Evolutionary conservation across 305 asterid species (phyloP).

Genomic region (Fraxinus floribunda): DNA sequence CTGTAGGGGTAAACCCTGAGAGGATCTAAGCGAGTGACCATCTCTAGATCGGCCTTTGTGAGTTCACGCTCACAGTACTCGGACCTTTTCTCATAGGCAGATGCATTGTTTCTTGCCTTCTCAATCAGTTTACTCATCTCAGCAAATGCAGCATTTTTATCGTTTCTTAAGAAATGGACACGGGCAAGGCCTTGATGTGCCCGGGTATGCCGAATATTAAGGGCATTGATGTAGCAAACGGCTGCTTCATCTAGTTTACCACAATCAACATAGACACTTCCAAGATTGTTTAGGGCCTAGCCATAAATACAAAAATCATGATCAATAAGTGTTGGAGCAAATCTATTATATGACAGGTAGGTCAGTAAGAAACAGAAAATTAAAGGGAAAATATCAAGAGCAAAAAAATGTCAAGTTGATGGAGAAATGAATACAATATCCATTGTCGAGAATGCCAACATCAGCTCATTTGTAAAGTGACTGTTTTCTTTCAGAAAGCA

Average conservation of each 20-base stretch:
- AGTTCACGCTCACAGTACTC: constrained; percentile 96
- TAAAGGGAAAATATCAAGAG: neutral
- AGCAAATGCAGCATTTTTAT: constrained; percentile 78
- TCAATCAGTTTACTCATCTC: constrained; percentile 93
- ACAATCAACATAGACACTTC: constrained; percentile 90
- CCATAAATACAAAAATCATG: constrained; percentile 2
- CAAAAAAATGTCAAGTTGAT: neutral
- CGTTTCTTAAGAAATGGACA: constrained; percentile 78
- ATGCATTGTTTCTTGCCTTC: constrained; percentile 82
- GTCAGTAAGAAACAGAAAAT: neutral
- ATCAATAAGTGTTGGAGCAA: neutral
- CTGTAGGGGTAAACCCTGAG: constrained; percentile 94
- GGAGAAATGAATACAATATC: neutral
- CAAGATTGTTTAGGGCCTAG: constrained; percentile 95
- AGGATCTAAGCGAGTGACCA: constrained; percentile 86
- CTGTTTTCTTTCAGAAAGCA: neutral
- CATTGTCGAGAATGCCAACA: neutral
- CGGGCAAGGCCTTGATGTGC: constrained; percentile 99
- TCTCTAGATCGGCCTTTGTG: constrained; percentile 88
- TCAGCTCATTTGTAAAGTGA: neutral
- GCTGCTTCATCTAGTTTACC: constrained; percentile 87
- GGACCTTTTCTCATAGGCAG: constrained; percentile 93
- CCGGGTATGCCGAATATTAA: constrained; percentile 85
- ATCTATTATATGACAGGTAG: neutral
- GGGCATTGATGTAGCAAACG: constrained; percentile 94